These are phyloP conservation scores for Corylus americana DNA, from an alignment of 306 rosid genomes.

Conservation along the genomic window DNA sequence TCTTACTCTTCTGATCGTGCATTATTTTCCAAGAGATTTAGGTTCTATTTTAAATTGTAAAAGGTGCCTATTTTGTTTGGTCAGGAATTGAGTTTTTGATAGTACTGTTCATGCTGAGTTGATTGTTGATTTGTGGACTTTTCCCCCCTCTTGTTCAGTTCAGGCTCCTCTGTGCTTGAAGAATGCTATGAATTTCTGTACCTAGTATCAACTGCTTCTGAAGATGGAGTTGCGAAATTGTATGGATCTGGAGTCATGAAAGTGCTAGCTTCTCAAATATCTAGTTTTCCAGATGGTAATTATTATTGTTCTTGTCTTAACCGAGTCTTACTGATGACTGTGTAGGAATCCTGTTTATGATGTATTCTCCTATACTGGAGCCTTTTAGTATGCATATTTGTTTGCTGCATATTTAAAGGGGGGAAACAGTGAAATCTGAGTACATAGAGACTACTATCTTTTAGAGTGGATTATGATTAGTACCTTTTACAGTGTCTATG, in stretches of 20 bases:
- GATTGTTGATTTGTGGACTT: slow-evolving; percentile 6
- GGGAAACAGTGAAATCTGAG: background rate
- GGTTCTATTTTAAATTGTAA: background rate
- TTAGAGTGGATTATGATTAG: background rate
- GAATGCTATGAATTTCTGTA: slow-evolving; percentile 85
- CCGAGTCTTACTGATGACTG: too few relatives aligned
- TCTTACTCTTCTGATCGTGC: background rate
- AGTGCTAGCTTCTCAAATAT: slow-evolving; percentile 63
- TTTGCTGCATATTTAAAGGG: background rate
- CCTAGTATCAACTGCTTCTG: slow-evolving; percentile 70
- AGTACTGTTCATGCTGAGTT: background rate
- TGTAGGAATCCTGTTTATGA: background rate
- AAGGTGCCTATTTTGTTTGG: background rate
- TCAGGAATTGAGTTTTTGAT: background rate
- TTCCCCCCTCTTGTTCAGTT: slow-evolving; percentile 43
- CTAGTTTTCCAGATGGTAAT: slow-evolving; percentile 65
- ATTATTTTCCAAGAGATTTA: background rate
- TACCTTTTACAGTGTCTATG: background rate
- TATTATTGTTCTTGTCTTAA: slow-evolving; percentile 24
- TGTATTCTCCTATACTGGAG: background rate
- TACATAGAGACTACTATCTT: background rate
- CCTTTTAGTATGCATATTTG: background rate
- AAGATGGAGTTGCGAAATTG: slow-evolving; percentile 50
- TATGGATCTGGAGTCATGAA: slow-evolving; percentile 64
- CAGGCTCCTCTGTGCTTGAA: slow-evolving; percentile 56